These are phyloP conservation scores for Moniliella sp. DNA, from an alignment of 1,284 basidiomycete genomes.

Conservation along the genomic window DNA sequence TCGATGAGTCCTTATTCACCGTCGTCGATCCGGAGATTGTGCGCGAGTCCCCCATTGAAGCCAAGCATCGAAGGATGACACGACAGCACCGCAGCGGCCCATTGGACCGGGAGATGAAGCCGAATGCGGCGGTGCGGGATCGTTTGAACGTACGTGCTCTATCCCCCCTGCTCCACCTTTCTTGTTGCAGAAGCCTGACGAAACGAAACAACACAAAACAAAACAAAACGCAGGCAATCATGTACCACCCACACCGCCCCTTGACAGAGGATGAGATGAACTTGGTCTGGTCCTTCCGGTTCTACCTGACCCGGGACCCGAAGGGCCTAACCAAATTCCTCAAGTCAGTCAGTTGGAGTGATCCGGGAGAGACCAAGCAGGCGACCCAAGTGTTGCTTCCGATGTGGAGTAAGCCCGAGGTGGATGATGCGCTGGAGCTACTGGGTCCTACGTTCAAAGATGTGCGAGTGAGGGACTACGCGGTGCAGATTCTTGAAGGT, in stretches of 20 bases:
- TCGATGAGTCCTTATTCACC: slow-evolving; percentile 48
- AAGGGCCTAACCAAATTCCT: slow-evolving; percentile 82
- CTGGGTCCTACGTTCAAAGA: slow-evolving; percentile 71
- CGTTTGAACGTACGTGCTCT: slow-evolving; percentile 51
- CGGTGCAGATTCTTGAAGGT: slow-evolving; percentile 65
- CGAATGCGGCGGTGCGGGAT: slow-evolving; percentile 75
- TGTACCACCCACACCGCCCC: slow-evolving; percentile 67
- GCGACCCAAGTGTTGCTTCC: slow-evolving; percentile 86
- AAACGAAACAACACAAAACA: too few species aligned
- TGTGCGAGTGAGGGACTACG: slow-evolving; percentile 72
- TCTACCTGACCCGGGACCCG: slow-evolving; percentile 74
- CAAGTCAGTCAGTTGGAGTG: slow-evolving; percentile 91
- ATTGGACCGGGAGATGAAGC: slow-evolving; percentile 82
- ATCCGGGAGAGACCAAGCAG: slow-evolving; percentile 83
- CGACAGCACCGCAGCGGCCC: slow-evolving; percentile 83
- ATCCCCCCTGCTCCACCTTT: background rate
- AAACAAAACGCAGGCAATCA: slow-evolving; percentile 40
- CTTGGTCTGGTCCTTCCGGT: slow-evolving; percentile 91
- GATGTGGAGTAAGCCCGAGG: slow-evolving; percentile 88
- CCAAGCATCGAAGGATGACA: slow-evolving; percentile 79
- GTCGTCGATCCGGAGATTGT: slow-evolving; percentile 72
- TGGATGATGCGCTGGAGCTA: slow-evolving; percentile 83
- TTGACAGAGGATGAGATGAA: slow-evolving; percentile 82
- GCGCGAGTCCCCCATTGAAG: slow-evolving; percentile 83
- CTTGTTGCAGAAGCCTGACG: background rate